Evolutionary conservation across 371 early-diverging fungal species (phyloP), one percentile per base, ranked within the genome.

Genomic region (Apophysomyces variabilis): DNA sequence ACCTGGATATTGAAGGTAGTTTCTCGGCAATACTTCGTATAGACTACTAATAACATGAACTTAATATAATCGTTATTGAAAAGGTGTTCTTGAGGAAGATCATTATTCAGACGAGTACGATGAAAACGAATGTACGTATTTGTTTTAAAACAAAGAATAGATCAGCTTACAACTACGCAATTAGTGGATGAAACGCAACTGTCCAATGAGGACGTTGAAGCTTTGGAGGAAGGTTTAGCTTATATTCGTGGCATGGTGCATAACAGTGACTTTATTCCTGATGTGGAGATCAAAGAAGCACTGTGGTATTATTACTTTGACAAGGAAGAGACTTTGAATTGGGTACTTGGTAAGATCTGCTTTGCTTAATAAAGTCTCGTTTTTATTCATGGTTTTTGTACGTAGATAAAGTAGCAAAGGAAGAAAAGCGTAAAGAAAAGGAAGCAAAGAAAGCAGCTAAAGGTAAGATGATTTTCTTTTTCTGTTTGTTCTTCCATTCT

Each of bases 271-370:
- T 66, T 75, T 16, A 65, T 88, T 7, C 69, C 85, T 8, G 75
- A 74, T 58, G 73, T 75, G 44, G 88, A 89, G 57, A 87, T 91
- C 39, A 85, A 87, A 67, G 88, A 90, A 61, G 79, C 88, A 9
- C 65, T 91, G 32, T 88, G 87, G 87, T 79, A 90, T 58, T 88
- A 85, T 57, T 88, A 87, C 61, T 87, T 86, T 68, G 86, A 90
- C 46, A 71, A 73, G 37, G 78, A 87, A 41, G 71, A 88, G 61
- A 80, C 88, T 0, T 74, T 87, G 4, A 73, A 78, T 21, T 89
- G 85, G 75, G 75, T 86, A 35, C 67, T 88, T 39, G 88, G 91
- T 89, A 83, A 67, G 73, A 50, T 14, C 46, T n/a, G 63, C 5
- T 44, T 56, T 46, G 18, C 41, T 18, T 21, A 8, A 41, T 41